Percentiles rank a stretch among this genome's conserved stretches.
Evolutionary conservation across 2,329 filamentous ascomycete species (phyloP).

Genomic region (Venturia oleaginea): DNA sequence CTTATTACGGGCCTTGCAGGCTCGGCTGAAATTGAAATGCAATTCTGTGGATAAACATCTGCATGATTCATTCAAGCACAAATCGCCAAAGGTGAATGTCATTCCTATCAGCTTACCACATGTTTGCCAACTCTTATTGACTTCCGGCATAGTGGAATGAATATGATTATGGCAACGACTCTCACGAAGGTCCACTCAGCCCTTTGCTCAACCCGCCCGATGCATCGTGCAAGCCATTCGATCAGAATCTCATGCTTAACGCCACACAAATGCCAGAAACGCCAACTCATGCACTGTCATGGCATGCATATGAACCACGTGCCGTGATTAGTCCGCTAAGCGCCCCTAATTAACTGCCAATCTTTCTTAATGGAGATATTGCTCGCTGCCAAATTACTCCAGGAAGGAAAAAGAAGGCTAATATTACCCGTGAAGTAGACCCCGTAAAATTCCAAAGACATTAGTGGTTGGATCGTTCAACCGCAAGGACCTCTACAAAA

Average conservation of each 20-base stretch:
- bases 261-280: background rate
- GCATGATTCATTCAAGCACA: background rate
- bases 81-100: background rate
- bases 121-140: background rate
- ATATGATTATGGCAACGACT: background rate
- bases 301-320: background rate
- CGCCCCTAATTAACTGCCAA: background rate
- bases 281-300: background rate
- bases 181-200: background rate
- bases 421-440: background rate
- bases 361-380: background rate
- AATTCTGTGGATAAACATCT: background rate
- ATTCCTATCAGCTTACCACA: background rate
- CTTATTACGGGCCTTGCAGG: background rate
- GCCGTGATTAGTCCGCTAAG: background rate
- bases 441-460: background rate
- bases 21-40: background rate
- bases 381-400: background rate
- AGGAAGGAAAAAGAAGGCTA: background rate
- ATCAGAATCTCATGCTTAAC: background rate
- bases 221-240: conserved; percentile 3
- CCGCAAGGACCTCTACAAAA: background rate
- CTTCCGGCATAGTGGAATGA: background rate
- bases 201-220: background rate
- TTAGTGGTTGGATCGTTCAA: background rate